phyloP scores from a whole-genome alignment of 2,329 filamentous ascomycete genomes.

The Aspergillus vadensis region DNA sequence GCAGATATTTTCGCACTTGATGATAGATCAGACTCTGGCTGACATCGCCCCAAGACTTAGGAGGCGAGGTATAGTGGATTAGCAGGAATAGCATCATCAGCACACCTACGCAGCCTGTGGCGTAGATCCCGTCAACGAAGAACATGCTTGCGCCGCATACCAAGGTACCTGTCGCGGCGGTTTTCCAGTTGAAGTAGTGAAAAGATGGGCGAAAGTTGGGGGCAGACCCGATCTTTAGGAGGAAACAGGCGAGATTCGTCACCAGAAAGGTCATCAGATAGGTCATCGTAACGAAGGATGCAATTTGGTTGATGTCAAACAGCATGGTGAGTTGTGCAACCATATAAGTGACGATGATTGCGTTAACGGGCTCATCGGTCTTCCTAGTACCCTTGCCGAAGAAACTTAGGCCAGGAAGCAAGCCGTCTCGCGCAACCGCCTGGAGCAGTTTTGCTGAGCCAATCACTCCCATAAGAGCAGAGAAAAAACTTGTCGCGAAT shows the following conservation, averaged over 20 bases:
- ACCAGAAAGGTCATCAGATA: conserved; percentile 92
- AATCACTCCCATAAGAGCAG: conserved; percentile 82
- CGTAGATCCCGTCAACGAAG: conserved; percentile 82
- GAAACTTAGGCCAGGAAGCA: conserved; percentile 72
- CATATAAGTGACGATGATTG: conserved; percentile 73
- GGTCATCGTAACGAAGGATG: conserved; percentile 86
- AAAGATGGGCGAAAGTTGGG: conserved; percentile 88
- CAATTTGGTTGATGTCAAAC: conserved; percentile 83
- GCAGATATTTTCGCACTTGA: conserved; percentile 83
- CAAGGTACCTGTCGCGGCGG: conserved; percentile 73
- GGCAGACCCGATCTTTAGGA: conserved; percentile 82
- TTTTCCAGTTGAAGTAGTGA: conserved; percentile 86
- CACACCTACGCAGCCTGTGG: conserved; percentile 71
- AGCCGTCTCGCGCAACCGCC: conserved; percentile 74
- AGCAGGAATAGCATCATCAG: conserved; percentile 77
- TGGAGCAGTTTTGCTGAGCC: conserved; percentile 83
- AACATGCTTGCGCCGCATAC: conserved; percentile 82
- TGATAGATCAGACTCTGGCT: conserved; percentile 86
- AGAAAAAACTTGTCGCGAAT: conserved; percentile 81
- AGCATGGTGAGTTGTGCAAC: conserved; percentile 79
- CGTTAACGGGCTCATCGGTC: conserved; percentile 73
- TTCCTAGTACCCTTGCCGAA: conserved; percentile 74
- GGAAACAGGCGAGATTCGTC: conserved; percentile 83
- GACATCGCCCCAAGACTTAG: conserved; percentile 88
- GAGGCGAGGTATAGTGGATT: conserved; percentile 82